These are phyloP conservation scores for Neonectria faginata DNA, from an alignment of 2,329 filamentous ascomycete species.

Conservation along the genomic window DNA sequence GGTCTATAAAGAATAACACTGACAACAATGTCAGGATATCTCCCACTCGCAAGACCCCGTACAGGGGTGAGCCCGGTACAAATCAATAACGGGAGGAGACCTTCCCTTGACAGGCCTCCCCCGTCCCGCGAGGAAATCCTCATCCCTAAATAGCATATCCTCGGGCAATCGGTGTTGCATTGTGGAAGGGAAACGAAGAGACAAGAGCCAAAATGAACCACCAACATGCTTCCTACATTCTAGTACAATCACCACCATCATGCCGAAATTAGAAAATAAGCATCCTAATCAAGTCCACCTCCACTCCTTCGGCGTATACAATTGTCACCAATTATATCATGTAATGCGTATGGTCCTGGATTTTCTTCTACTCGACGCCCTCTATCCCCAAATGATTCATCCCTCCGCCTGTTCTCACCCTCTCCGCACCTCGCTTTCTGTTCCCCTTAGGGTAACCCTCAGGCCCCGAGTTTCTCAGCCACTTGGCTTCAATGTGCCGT, in stretches of 20 bases:
- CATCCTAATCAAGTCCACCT: background rate
- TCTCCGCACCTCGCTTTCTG: slow-evolving; percentile 2
- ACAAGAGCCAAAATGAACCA: background rate
- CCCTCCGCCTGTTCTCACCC: background rate
- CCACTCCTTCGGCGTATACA: background rate
- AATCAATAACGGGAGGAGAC: background rate
- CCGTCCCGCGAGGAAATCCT: background rate
- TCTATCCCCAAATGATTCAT: slow-evolving; percentile 27
- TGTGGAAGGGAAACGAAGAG: background rate
- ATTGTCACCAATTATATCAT: background rate
- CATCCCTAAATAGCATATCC: background rate
- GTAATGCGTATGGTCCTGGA: slow-evolving; percentile 12
- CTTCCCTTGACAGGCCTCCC: background rate
- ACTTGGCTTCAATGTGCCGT: slow-evolving; percentile 4
- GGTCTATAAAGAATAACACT: background rate
- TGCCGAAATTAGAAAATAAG: background rate
- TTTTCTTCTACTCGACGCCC: slow-evolving; percentile 30
- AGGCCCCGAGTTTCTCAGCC: background rate
- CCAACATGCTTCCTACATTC: too few species aligned
- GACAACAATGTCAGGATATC: background rate
- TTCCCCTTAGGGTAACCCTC: slow-evolving; percentile 9
- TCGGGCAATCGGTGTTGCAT: background rate
- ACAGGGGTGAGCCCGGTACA: background rate
- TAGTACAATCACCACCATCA: background rate
- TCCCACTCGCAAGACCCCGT: background rate